Conservation (phyloP, 225 moss, liverwort and hornwort species). For the Polytrichum formosum region DNA sequence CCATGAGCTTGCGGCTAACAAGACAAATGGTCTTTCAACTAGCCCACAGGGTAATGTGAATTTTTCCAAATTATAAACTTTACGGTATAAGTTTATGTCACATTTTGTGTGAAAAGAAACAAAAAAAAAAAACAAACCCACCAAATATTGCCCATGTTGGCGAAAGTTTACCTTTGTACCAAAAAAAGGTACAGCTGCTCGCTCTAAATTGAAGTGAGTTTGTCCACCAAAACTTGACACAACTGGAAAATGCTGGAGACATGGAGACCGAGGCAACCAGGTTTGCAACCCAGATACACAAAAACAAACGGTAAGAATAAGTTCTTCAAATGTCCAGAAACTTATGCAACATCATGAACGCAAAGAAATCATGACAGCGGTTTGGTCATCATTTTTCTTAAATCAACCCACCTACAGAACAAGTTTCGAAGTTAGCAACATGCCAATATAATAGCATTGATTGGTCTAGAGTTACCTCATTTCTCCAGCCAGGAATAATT, state of each 20-base stretch:
- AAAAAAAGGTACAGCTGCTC: conserved; percentile 80
- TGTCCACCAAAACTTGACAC: conserved; percentile 59
- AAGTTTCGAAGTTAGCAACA: not conserved
- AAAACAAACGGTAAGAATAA: too few species aligned
- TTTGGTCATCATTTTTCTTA: not conserved
- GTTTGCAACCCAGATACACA: too few species aligned
- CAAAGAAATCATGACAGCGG: conserved; percentile 3
- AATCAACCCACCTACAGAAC: not conserved
- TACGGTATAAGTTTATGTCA: not conserved
- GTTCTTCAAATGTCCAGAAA: too few species aligned
- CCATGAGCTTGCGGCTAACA: conserved; percentile 8
- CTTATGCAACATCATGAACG: conserved; percentile 15
- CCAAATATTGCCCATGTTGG: conserved; percentile 4
- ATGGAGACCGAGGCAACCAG: too few species aligned
- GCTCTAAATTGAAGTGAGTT: conserved; percentile 72
- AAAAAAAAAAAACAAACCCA: not conserved
- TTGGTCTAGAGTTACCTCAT: conserved; percentile 52
- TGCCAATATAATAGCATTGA: not conserved
- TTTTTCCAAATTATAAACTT: conserved; percentile 8
- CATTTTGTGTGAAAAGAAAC: not conserved
- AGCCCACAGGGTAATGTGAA: not conserved
- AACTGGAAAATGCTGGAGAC: conserved; percentile 65
- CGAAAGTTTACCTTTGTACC: conserved; percentile 71
- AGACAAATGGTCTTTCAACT: conserved; percentile 7
- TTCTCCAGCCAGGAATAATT: conserved; percentile 86